These are phyloP conservation scores for Ciborinia camelliae DNA, from an alignment of 2,329 filamentous ascomycete genomes.

Conservation along the genomic window DNA sequence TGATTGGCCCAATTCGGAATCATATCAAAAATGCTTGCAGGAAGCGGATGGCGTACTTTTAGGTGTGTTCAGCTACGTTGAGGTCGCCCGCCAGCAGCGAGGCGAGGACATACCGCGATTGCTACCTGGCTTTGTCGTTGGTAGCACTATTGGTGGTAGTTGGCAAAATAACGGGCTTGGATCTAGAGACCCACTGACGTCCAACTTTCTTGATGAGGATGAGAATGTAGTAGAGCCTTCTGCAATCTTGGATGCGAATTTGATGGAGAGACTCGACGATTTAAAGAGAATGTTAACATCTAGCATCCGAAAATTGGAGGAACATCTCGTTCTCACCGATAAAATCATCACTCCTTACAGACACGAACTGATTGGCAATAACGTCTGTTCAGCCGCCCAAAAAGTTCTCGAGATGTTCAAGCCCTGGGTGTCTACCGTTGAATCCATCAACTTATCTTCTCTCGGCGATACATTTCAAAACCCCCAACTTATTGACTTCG, in stretches of 20 bases:
- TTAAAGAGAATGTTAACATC: slow-evolving; percentile 81
- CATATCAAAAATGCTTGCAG: slow-evolving; percentile 89
- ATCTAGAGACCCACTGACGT: slow-evolving; percentile 67
- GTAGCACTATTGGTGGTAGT: slow-evolving; percentile 77
- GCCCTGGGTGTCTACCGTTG: slow-evolving; percentile 83
- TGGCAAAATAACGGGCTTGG: slow-evolving; percentile 75
- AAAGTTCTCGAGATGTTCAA: slow-evolving; percentile 85
- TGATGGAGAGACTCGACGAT: slow-evolving; percentile 82
- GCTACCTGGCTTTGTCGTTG: slow-evolving; percentile 87
- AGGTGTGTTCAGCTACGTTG: slow-evolving; percentile 93
- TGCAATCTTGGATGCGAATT: slow-evolving; percentile 67
- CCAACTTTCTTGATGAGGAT: slow-evolving; percentile 82
- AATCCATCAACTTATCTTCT: slow-evolving; percentile 84
- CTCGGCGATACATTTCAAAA: slow-evolving; percentile 76
- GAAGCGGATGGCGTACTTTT: slow-evolving; percentile 96
- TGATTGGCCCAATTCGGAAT: slow-evolving; percentile 92
- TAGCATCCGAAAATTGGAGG: slow-evolving; percentile 82
- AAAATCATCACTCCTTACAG: slow-evolving; percentile 76
- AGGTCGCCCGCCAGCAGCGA: slow-evolving; percentile 87
- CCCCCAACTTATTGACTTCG: slow-evolving; percentile 82
- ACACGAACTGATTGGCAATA: slow-evolving; percentile 78
- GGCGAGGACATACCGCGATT: slow-evolving; percentile 92
- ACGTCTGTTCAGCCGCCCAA: slow-evolving; percentile 72
- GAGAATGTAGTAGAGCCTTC: slow-evolving; percentile 70
- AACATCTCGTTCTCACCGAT: slow-evolving; percentile 71